These are phyloP conservation scores for Mucor piriformis DNA, from an alignment of 371 early-diverging fungal species.

Conservation along the genomic window DNA sequence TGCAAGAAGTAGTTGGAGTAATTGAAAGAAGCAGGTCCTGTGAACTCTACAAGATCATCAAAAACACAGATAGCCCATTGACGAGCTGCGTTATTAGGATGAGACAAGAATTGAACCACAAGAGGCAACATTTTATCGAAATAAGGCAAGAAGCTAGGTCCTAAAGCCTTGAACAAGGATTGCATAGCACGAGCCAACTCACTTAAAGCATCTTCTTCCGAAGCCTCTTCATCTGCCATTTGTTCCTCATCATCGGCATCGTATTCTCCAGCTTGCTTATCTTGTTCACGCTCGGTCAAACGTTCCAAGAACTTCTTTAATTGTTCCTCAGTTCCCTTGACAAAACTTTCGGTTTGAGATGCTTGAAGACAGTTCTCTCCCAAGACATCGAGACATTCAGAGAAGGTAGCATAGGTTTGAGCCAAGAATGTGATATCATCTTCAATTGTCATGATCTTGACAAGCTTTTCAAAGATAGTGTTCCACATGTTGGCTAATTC, in stretches of 20 bases:
- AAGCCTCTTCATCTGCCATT: slow-evolving; percentile 77
- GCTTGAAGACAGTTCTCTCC: slow-evolving; percentile 68
- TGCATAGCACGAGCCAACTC: slow-evolving; percentile 80
- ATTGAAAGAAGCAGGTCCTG: slow-evolving; percentile 76
- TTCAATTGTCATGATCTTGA: slow-evolving; percentile 72
- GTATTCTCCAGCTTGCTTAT: slow-evolving; percentile 74
- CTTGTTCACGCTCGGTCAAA: slow-evolving; percentile 70
- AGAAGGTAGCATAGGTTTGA: slow-evolving; percentile 76
- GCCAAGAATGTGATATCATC: slow-evolving; percentile 78
- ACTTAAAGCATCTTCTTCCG: slow-evolving; percentile 80
- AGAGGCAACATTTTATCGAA: slow-evolving; percentile 81
- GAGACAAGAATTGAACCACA: slow-evolving; percentile 62
- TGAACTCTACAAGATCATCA: slow-evolving; percentile 89
- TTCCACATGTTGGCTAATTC: slow-evolving; percentile 64
- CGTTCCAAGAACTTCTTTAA: slow-evolving; percentile 72
- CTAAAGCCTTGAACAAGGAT: slow-evolving; percentile 72
- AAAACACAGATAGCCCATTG: slow-evolving; percentile 92
- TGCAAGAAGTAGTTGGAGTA: slow-evolving; percentile 78
- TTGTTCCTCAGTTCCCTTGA: slow-evolving; percentile 67
- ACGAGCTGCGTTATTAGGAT: slow-evolving; percentile 69
- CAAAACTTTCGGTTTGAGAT: slow-evolving; percentile 68
- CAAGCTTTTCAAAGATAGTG: slow-evolving; percentile 67
- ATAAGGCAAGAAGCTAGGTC: slow-evolving; percentile 71
- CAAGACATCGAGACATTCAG: slow-evolving; percentile 72
- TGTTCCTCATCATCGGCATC: slow-evolving; percentile 92